Evolutionary conservation across 225 moss, liverwort and hornwort genomes (phyloP), one percentile per base, ranked within the genome.

Genomic region (Antitrichia curtipendula): DNA sequence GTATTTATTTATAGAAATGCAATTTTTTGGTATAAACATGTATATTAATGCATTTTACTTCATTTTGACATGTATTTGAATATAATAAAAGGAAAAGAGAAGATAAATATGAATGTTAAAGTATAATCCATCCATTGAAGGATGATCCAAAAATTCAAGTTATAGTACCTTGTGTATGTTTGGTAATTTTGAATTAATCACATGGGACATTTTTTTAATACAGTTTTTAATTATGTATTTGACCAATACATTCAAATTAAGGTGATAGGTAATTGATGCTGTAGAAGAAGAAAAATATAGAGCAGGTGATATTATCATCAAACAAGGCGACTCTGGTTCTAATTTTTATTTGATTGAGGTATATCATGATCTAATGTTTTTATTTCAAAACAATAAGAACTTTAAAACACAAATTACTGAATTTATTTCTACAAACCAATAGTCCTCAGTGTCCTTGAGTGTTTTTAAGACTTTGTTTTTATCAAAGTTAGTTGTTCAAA

Each of bases 341-440:
- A 93, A 88, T 43, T 97, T 98, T 86, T 97, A 98, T 69, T 80
- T 97, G 12, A 79, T 97, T 66, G 97, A 98, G 95, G 97, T 98
- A 28, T 17, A 38, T 7, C 5, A 16, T 23, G 15, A 61, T 47
- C 16, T 6, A 47, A 10, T 61, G 7, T 40, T 75, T 41, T 56
- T 34, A 23, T 45, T 73, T 56, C 3, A 2, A 29, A 27, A 7
- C 19, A 1, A 40, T 57, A 38, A 40, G 2, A 79, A 25, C 5
- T 28, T 28, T 16, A n/a, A 16, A 36, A 29, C 1, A 29, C 8
- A 32, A 11, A 2, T n/a, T 73, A 3, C 27, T 74, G 8, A 13
- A 32, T 36, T 4, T 20, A 36, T n/a, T 36, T 41, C 5, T 43
- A 24, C 2, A 25, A 54, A 57, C 13, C 3, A 10, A 24, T 11